Evolutionary conservation across 1,284 basidiomycete genomes (phyloP).

Genomic region (Fereydounia khargensis): DNA sequence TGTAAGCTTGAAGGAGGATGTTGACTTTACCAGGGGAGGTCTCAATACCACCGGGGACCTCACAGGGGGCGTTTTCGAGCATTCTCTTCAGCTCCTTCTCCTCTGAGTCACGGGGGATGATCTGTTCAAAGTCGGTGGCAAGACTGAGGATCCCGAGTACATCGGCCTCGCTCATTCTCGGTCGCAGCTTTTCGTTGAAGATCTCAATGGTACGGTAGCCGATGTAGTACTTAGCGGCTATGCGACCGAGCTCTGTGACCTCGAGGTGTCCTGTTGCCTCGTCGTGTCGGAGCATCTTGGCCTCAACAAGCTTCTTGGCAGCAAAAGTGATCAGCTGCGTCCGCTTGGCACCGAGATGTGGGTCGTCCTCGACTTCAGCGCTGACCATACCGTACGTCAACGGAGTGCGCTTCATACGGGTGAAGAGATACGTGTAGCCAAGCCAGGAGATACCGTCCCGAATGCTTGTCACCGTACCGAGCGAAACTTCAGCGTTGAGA

Average conservation of each 20-base stretch:
- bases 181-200: conserved; percentile 79
- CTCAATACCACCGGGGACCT: conserved; percentile 69
- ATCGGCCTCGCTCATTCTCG: conserved; percentile 91
- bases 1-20: conserved; percentile 86
- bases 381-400: conserved; percentile 80
- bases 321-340: conserved; percentile 71
- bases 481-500: conserved; percentile 89
- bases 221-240: conserved; percentile 96
- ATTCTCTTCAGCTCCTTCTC: conserved; percentile 76
- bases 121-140: conserved; percentile 96
- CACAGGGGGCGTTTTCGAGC: conserved; percentile 62
- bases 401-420: conserved; percentile 91
- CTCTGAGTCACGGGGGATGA: conserved; percentile 89
- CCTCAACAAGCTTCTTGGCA: conserved; percentile 70
- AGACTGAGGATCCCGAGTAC: conserved; percentile 79
- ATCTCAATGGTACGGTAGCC: conserved; percentile 80
- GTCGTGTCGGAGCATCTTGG: conserved; percentile 82
- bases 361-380: conserved; percentile 73
- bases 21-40: conserved; percentile 90
- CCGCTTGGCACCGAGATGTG: conserved; percentile 73
- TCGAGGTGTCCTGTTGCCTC: conserved; percentile 66
- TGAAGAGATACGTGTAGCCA: conserved; percentile 94
- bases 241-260: conserved; percentile 84
- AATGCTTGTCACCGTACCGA: conserved; percentile 88
- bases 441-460: conserved; percentile 91